Evolutionary conservation across 2,329 filamentous ascomycete genomes (phyloP), one percentile per base, ranked within the genome.

Genomic region (Plenodomus lindquistii): DNA sequence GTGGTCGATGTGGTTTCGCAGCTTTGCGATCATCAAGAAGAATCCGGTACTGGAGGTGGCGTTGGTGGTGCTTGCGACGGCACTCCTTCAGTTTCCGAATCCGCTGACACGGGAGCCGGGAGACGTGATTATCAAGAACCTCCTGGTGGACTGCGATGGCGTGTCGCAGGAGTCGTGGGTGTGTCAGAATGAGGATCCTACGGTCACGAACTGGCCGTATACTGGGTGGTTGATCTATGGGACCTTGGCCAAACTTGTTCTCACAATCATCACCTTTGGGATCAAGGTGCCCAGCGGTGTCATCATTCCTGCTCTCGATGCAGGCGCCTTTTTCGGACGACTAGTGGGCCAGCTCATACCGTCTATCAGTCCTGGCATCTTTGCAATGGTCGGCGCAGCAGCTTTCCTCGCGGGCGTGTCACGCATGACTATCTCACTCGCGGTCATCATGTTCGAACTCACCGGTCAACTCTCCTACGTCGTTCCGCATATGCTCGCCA

Each of bases 381-480:
- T 84, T 62, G 82, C 82, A 45, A 82, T 85, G 79, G 81, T 85
- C 9, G 82, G 81, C 1, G 77, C 81, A 0, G 80, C 79, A 2
- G 81, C 81, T 0, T 84, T 84, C 59, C 75, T 85, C 0, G 81
- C 81, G 1, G 82, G 82, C 5, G 80, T 84, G 1, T 79, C 77
- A 10, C 72, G 82, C 31, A 84, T 84, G 81, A 84, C 81, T 0
- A 78, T 84, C 9, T 80, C 77, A 2, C 72, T 85, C 6, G 77
- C 78, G 8, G 82, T 84, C 34, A 82, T 84, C 65, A 84, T 84
- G 81, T 84, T 84, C 63, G 81, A 71, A 62, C 73, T 85, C 7
- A 84, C 81, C 0, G 81, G 82, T 34, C 80, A 83, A 56, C 74
- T 84, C 7, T 77, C 81, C 50, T 84, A 82, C 62, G 76, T 81